Evolutionary conservation across 805 yeast species (phyloP), one percentile per base, ranked within the genome.

Genomic region (Pichia nanzhaoensis): DNA sequence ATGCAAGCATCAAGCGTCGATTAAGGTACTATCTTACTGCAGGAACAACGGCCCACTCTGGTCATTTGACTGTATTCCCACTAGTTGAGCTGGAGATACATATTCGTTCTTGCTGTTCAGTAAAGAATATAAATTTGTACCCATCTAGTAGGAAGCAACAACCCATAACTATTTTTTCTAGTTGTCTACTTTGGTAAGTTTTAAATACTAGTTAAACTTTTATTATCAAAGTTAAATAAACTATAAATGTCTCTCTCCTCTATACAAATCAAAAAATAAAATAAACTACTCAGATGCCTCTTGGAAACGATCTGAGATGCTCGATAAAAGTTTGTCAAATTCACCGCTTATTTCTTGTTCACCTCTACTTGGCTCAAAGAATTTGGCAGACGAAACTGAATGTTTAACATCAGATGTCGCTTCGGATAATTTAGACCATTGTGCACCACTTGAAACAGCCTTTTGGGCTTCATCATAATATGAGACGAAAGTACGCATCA

Each of bases 401-500:
- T 93, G 96, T 70, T 88, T 90, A 50, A 90, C 85, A 63, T 91
- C 97, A 48, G 85, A 60, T 45, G 98, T 93, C 48, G 88, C 76
- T 61, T 90, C 97, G 37, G 93, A 61, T 55, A 93, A 77, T 73
- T 88, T 93, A 53, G 85, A 78, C 99, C 99, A 93, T 65, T 77
- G 80, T 30, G 95, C 91, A 61, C 98, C 98, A 57, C 84, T 80
- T 34, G 96, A 75, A 50, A 91, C 84, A 14, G 98, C 95, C 72
- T 89, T 90, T 71, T 91, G 98, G 28, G 99, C 97, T 73, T 93
- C 98, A 56, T 91, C 97, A 61, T 86, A 80, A 69, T 93, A 93
- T 31, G 89, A 69, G 48, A 90, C 80, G 60, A 93, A 93, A 10
- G 90, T 83, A 68, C 85, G 89, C 98, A 93, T 90, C 99, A 93